Evolutionary conservation across 306 rosid species (phyloP).

Genomic region (Erythrophleum fordii): DNA sequence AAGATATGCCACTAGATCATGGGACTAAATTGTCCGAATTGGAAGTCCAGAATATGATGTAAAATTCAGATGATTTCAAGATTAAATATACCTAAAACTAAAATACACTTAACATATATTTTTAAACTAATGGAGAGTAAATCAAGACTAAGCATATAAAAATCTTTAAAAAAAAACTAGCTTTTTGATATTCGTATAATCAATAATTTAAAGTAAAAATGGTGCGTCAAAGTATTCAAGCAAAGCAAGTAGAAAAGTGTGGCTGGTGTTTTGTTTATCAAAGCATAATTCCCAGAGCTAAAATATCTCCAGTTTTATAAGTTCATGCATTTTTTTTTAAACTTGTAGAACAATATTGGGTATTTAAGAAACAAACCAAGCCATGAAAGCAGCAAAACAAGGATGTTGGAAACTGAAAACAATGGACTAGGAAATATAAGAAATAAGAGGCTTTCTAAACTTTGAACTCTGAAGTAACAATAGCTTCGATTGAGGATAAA

Average conservation of each 20-base stretch:
- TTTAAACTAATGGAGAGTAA: not conserved
- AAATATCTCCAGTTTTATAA: not conserved
- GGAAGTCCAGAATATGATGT: constrained; percentile 15
- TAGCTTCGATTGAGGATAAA: not conserved
- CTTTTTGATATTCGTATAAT: not conserved
- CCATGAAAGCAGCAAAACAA: not conserved
- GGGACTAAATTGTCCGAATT: constrained; percentile 8
- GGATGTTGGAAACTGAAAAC: not conserved
- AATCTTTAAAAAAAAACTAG: not conserved
- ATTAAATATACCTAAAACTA: not conserved
- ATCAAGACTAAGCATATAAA: not conserved
- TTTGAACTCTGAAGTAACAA: not conserved
- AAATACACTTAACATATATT: not conserved
- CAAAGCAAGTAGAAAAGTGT: constrained; percentile 16
- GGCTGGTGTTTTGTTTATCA: not conserved
- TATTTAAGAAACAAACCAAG: not conserved
- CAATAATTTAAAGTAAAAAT: not conserved
- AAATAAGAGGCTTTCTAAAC: not conserved
- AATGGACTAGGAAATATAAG: not conserved
- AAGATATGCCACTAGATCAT: constrained; percentile 7
- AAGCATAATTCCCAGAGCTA: not conserved
- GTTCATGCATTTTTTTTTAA: not conserved
- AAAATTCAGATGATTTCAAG: not conserved
- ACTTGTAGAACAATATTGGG: not conserved
- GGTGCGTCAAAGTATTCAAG: constrained; percentile 1